Base-by-base conservation (phyloP, 2,329 filamentous ascomycete genomes). In the Coniochaeta sp. region DNA sequence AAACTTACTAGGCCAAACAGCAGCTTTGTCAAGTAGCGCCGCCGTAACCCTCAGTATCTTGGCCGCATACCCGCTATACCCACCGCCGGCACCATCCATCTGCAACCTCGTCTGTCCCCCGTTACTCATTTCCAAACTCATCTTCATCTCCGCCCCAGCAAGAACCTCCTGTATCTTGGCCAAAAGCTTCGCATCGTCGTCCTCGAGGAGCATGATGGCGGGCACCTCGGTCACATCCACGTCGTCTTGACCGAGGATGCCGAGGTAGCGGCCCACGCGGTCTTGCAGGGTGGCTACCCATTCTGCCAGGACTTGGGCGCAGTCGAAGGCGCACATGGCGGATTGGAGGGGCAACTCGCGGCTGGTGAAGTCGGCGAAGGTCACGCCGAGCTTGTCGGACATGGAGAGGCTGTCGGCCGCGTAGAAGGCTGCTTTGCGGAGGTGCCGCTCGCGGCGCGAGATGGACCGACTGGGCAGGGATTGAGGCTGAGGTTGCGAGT, bases 261-360 rank as follows among this genome's bases (percentile, higher is more conserved):
- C 92, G 6, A 97, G 69, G 61, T 94, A 95, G 4, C 84, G 83
- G 0, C 92, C 92, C n/a, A 96, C 87, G 8, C 94, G 86, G 63
- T 96, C 91, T 67, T 99, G 94, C 3, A 97, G 82, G 1, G 91
- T 94, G 5, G 89, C 88, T 35, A 94, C 81, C 92, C 92, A 99
- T 68, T 97, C 92, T 0, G 90, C 90, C 28, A 99, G 79, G 1
- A 97, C 90, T 63, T 96, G 91, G 2, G 89, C 87, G 63, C 92
- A 97, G 63, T 97, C 92, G 61, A 96, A 95, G 5, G 88, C 85
- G 67, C 92, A 96, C 76, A 97, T 85, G 1, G 91, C 89, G 13
- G 89, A 91, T 64, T 96, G 92, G 33, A 96, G 81, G 0, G 94
- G 91, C 13, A 97, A 76, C 63, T 96, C 91, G 42, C 89, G 80